Evolutionary conservation across 208 protist genomes (phyloP), one percentile per base, ranked within the genome.

Genomic region (Vickermania spadyakhi): DNA sequence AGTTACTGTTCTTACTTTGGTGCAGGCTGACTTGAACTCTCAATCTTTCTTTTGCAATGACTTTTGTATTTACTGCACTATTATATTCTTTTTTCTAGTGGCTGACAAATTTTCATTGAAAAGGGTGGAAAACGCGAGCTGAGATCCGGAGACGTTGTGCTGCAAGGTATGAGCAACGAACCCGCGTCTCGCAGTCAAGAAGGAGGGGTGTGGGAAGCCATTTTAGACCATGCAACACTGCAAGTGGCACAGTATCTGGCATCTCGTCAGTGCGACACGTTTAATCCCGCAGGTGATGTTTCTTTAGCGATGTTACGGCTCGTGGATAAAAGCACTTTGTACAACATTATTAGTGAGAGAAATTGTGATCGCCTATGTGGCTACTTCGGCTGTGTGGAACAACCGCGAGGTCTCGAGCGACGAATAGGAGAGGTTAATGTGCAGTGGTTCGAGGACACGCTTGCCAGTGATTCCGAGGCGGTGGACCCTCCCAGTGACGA

Each of bases 311-410:
- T 93, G 81, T 64, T 93, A 0, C 52, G 51, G 13, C 72, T 93
- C 0, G 1, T 93, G 5, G 82, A 93, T 57, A 70, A 61, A 41
- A 51, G 50, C 29, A 72, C 68, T 1, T 56, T 93, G 41, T 70
- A 68, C 18, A 78, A 87, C 60, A 62, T 93, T 45, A 18, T 88
- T n/a, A 67, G 77, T 21, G 81, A 87, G 70, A 79, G 86, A 25
- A 93, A 86, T 57, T 70, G 70, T 45, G 72, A 72, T 52, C 54
- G 61, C 7, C 60, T 81, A 21, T 93, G 86, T 51, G 86, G 77
- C 1, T 73, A 74, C 62, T 50, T 85, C 14, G 86, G 86, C 60
- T 93, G 86, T 53, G 53, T 60, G 1, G 58, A 65, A 25, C 62
- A 62, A 51, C 80, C 81, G 27, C 68, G 65, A 4, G 70, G 75